Evolutionary conservation across 139 green algal genomes (phyloP).

Genomic region (Chlorella sp.): DNA sequence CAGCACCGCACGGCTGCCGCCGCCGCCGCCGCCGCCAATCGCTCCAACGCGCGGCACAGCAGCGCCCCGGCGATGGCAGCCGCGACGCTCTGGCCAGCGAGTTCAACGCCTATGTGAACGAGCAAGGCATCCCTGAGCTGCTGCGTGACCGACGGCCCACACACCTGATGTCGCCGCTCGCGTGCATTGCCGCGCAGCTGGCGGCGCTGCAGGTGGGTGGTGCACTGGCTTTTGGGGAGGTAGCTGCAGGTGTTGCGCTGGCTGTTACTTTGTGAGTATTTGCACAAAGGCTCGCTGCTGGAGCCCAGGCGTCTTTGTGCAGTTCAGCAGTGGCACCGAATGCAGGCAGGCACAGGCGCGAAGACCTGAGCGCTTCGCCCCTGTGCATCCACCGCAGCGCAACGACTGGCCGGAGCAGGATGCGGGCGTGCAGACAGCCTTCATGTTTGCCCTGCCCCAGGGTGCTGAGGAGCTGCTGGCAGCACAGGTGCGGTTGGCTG

Average conservation of each 20-base stretch:
- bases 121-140: not conserved
- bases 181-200: not conserved
- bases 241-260: not conserved
- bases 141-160: slow-evolving; percentile 1
- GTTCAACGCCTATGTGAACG: not conserved
- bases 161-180: not conserved
- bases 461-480: not conserved
- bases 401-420: slow-evolving; percentile 78
- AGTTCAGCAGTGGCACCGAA: too few relatives aligned
- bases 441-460: slow-evolving; percentile 40
- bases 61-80: too few relatives aligned
- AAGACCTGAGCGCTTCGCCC: not conserved
- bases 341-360: too few relatives aligned
- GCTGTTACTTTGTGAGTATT: too few relatives aligned
- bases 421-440: slow-evolving; percentile 53
- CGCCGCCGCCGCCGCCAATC: too few relatives aligned
- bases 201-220: slow-evolving; percentile 39
- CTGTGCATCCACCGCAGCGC: slow-evolving; percentile 36
- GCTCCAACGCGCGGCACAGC: too few relatives aligned
- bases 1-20: too few relatives aligned
- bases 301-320: too few relatives aligned
- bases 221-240: not conserved
- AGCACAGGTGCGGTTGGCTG: not conserved
- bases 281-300: too few relatives aligned
- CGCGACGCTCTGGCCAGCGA: not conserved